Base-by-base conservation (phyloP, 2,329 filamentous ascomycete species). In the Clarireedia monteithiana region DNA sequence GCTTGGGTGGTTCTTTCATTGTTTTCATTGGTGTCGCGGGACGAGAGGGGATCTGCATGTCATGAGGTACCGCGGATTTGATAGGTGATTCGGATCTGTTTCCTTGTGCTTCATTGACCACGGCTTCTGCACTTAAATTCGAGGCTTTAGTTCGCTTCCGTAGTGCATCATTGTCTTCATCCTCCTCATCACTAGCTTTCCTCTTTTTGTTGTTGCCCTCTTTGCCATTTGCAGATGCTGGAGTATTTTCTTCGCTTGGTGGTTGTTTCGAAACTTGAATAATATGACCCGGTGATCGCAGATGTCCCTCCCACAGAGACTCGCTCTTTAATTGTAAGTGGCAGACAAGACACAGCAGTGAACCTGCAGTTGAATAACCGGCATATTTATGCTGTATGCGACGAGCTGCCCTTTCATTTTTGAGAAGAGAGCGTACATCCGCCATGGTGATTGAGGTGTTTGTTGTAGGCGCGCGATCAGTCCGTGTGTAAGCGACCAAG, bases 391-490 rank as follows among this genome's bases (percentile, higher is more conserved):
- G 85, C 51, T 84, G 79, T 65, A 91, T 84, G 61, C 86, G 82
- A 56, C 89, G 84, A 59, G 86, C 81, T 55, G 84, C 83, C 62
- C 89, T 84, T 71, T 92, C 87, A 66, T 85, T 86, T 64, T 88
- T 87, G 57, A 95, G 79, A 49, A 95, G 81, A 38, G 88, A 82
- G 64, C 90, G 86, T 26, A 89, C 85, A 71, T 95, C 89, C 63
- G 88, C 78, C 88, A 94, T 92, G 27, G 15, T 44, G 15, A 27
- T 50, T 49, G 5, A 17, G 4, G 4, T 1, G n/a, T 20, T 42
- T 6, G 39, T 17, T 7, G 15, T 42, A 14, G 1, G 17, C 17
- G 39, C 15, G 15, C 17, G 7, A n/a, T 42, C 5, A n/a, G 39
- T 42, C 7, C 15, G 39, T 3, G 17, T 17, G 9, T n/a, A 9